Evolutionary conservation across 1,284 basidiomycete species (phyloP), one percentile per base, ranked within the genome.

Genomic region (Bjerkandera adusta): DNA sequence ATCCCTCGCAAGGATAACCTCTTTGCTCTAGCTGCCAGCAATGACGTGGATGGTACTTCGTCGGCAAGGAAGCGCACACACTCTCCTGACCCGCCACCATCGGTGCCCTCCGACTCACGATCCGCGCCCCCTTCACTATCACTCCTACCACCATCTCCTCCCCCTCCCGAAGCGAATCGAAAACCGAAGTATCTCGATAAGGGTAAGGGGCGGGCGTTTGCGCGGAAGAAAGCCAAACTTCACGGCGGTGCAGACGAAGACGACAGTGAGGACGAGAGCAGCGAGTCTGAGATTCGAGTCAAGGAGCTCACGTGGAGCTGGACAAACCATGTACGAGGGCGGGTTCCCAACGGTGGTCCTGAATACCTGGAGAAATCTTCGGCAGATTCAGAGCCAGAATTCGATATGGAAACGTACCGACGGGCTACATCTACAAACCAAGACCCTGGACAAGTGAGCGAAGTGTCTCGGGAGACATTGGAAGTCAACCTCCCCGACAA

Each of bases 401-500:
- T 62, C 53, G 57, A 57, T 34, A 35, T 49, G 26, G 48, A 45
- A 29, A 51, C 50, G 45, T 53, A 48, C 24, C 44, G 53, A 11
- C 43, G 47, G 11, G 46, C 52, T 2, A 39, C 51, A 11, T 26
- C 40, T 15, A n/a, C 22, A 35, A 21, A 32, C 27, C 18, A 24
- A 32, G 22, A 16, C 45, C 47, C 11, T 44, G 46, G 13, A 27
- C 49, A 5, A 34, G 40, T 20, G 42, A 49, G 24, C 36, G 50
- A 57, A 49, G 63, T 62, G 38, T n/a, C n/a, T n/a, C 30, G 45
- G 18, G 62, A 57, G 24, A 63, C 55, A 46, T 67, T 84, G 51
- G 76, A 76, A 51, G 69, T 86, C 39, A 68, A 79, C 60, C 69
- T 89, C 24, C 84, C 85, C 13, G 82, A 85, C 47, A 73, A 80